Base-by-base conservation (phyloP, 2,329 filamentous ascomycete species). In the Drechslerella stenobrocha region DNA sequence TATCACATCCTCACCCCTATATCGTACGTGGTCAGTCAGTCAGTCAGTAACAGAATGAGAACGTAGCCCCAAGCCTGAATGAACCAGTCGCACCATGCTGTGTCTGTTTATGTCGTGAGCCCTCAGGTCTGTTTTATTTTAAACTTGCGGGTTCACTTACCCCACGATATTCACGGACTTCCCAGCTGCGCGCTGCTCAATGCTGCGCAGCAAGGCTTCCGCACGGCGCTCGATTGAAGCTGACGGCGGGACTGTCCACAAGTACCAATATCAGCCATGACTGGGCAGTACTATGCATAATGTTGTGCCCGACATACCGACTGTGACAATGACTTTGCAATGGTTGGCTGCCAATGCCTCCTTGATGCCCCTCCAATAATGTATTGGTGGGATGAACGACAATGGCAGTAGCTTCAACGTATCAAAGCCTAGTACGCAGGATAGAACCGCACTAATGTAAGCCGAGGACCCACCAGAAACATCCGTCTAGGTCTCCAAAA, bases 331-430 rank as follows among this genome's bases (percentile, higher is more conserved):
- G 52, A 87, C 83, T 69, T 80, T 77, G 8, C 81, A 77, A 44
- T 80, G 80, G 60, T 82, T 81, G 5, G 80, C 78, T 4, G 72
- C 75, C 44, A 87, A 78, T 9, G 82, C 84, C 15, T 84, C 80
- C 20, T 79, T 79, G 70, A 87, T 87, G 51, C 84, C 84, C 70
- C 81, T 80, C 84, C 84, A 87, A 77, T 87, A 86, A 45, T 51
- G 30, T 13, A 65, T 28, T 4, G 55, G 59, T 1, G 52, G 55
- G 9, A 64, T 50, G 18, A 69, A 58, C 7, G 51, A 50, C 69
- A 57, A 59, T 4, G 56, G 60, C 11, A 50, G 13, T 30, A 61
- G 50, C 32, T 52, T 32, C 15, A 63, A 34, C 13, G 60, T 60
- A 42, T 61, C 58, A 40, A 69, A 73, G 15, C 69, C 65, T 60